A percentile compares a stretch with the other conserved stretches of the same genome.
These are phyloP conservation scores for Anisogramma anomala DNA, from an alignment of 2,329 filamentous ascomycete genomes.

Conservation along the genomic window DNA sequence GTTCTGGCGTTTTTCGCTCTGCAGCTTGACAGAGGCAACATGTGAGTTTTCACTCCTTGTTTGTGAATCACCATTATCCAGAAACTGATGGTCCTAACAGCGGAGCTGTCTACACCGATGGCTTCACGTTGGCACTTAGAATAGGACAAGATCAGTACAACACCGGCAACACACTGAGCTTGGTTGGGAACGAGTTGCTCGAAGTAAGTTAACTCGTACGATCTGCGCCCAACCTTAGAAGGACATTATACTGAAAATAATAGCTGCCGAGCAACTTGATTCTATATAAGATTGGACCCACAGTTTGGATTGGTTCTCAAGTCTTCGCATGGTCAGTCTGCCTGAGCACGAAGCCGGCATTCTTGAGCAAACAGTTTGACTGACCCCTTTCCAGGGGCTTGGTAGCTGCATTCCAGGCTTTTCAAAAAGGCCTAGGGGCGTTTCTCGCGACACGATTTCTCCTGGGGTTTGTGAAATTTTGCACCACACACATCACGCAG, in stretches of 20 bases:
- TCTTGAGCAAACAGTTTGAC: too few species aligned
- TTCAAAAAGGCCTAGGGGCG: slow-evolving; percentile 25
- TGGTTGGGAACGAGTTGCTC: slow-evolving; percentile 36
- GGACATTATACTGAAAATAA: not conserved
- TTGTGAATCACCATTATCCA: too few species aligned
- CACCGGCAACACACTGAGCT: slow-evolving; percentile 38
- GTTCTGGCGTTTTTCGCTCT: slow-evolving; percentile 13
- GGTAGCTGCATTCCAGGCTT: slow-evolving; percentile 30
- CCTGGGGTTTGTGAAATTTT: slow-evolving; percentile 21
- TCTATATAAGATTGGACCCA: slow-evolving; percentile 23
- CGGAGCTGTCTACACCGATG: slow-evolving; percentile 40
- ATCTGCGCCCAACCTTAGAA: too few species aligned
- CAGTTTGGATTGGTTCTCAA: slow-evolving; percentile 27
- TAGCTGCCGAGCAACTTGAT: slow-evolving; percentile 21
- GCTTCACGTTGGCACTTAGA: slow-evolving; percentile 34
- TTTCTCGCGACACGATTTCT: slow-evolving; percentile 28
- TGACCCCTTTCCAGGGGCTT: slow-evolving; percentile 18
- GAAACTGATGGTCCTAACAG: not conserved
- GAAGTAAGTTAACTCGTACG: slow-evolving; percentile 18
- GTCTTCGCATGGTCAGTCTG: slow-evolving; percentile 23
- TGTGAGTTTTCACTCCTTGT: not conserved
- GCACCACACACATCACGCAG: not conserved
- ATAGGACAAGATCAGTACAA: slow-evolving; percentile 41
- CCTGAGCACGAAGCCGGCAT: too few species aligned
- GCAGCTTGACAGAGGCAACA: slow-evolving; percentile 14